phyloP scores from a whole-genome alignment of 1,284 basidiomycete genomes.

The Xanthoconium separans region DNA sequence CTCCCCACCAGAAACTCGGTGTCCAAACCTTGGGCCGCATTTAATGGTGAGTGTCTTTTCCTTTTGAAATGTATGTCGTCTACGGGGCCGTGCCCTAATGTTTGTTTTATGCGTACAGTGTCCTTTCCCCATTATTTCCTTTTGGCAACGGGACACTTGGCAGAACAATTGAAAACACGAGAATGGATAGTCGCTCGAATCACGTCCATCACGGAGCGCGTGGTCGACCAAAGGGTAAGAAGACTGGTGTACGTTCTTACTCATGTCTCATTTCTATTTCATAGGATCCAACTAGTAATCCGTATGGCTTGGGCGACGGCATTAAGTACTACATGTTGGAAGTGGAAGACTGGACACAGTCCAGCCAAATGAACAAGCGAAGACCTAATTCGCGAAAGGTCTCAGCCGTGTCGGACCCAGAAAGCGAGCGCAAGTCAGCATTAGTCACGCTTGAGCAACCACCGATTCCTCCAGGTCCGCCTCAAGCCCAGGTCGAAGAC shows the following conservation, averaged over 20 bases:
- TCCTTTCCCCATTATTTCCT: conserved; percentile 98
- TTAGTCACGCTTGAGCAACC: conserved; percentile 35
- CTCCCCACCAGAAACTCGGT: conserved; percentile 92
- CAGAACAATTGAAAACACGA: conserved; percentile 80
- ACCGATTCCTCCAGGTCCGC: conserved; percentile 47
- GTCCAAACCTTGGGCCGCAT: conserved; percentile 95
- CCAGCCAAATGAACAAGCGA: conserved; percentile 58
- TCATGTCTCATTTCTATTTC: conserved; percentile 9
- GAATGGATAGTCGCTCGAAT: conserved; percentile 97
- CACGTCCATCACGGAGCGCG: conserved; percentile 81
- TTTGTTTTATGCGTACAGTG: conserved; percentile 46
- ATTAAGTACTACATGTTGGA: conserved; percentile 92
- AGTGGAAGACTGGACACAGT: conserved; percentile 90
- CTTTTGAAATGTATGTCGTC: background rate
- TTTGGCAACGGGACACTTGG: conserved; percentile 79
- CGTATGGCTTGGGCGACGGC: conserved; percentile 83
- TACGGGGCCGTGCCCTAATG: background rate
- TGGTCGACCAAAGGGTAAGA: conserved; percentile 74
- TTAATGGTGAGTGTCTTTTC: conserved; percentile 66
- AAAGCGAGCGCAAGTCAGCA: conserved; percentile 34
- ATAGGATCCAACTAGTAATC: conserved; percentile 71
- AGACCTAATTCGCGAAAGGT: conserved; percentile 52
- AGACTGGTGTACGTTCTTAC: conserved; percentile 18
- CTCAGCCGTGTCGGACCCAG: conserved; percentile 40
- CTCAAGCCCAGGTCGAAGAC: conserved; percentile 67